Evolutionary conservation across 2,329 filamentous ascomycete genomes (phyloP).

Genomic region (Ophiostoma pallidulum): DNA sequence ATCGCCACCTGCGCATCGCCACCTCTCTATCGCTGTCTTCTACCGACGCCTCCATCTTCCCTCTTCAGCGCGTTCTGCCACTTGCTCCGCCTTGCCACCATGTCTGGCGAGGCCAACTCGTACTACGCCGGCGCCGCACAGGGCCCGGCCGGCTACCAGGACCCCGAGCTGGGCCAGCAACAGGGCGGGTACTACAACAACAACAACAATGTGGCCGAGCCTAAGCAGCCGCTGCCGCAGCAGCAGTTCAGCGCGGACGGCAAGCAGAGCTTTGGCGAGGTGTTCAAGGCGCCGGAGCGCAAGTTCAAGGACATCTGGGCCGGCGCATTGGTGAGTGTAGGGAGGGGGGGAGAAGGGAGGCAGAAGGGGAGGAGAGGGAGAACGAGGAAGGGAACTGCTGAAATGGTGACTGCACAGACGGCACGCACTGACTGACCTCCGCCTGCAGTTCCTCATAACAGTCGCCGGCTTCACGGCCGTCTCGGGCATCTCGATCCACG

Average conservation of each 20-base stretch:
- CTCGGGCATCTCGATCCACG: constrained; percentile 15
- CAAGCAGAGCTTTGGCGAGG: constrained; percentile 61
- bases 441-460: constrained; percentile 18
- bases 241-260: constrained; percentile 29
- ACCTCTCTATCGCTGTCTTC: no score
- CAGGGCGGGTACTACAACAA: not conserved
- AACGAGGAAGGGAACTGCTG: no score
- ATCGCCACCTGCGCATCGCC: no score
- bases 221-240: constrained; percentile 6
- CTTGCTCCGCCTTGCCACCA: not conserved
- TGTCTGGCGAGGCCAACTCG: constrained; percentile 11
- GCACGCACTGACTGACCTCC: not conserved
- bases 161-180: not conserved
- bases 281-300: constrained; percentile 73
- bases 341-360: no score
- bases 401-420: no score
- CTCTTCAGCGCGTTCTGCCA: not conserved
- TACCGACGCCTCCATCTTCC: no score
- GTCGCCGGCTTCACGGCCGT: constrained; percentile 17
- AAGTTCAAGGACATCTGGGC: constrained; percentile 91
- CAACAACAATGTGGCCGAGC: not conserved
- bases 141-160: not conserved
- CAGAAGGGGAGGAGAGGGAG: no score
- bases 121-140: constrained; percentile 5
- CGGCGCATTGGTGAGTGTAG: constrained; percentile 56